Base-by-base conservation (phyloP, 805 yeast genomes). In the Wickerhamiella siamensis region DNA sequence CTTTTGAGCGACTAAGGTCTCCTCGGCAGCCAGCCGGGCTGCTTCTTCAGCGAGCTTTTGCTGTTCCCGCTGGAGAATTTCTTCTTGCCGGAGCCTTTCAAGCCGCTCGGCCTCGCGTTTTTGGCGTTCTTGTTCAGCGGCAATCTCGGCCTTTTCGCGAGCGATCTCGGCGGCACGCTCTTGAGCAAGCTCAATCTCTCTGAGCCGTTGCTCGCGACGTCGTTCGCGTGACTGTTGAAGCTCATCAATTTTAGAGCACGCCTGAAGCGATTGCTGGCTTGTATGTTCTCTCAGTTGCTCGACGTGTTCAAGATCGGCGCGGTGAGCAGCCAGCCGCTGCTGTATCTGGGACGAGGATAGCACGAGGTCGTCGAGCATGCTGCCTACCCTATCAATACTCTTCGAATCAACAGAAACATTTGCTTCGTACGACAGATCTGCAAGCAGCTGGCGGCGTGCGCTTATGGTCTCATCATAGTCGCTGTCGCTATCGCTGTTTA, bases 31-130 rank as follows among this genome's bases (percentile, higher is more conserved):
- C 20, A 39, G 33, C 12, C 18, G 24, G 42, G 36, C 24, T 22
- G 39, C 37, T n/a, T 36, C 32, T 10, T 20, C 33, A 14, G 33
- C 48, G 16, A 17, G 22, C 37, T 31, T 38, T 32, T 36, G 19
- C 39, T 21, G 20, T 26, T 27, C 41, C 14, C 68, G 71, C 46
- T 31, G 18, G 20, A 18, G 35, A n/a, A 4, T 10, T 3, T 20
- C 36, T 2, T 16, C 33, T 19, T 31, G 31, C 8, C 14, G 31
- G 26, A 31, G 42, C 12, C 10, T 22, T 21, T 24, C 44, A 2
- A 22, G 39, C 31, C 10, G 20, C 42, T 43, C 41, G 16, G 3
- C 10, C 22, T 24, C 29, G 22, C 12, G 33, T 6, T 32, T 27
- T 39, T 16, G 29, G 24, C 31, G 22, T 6, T 8, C 27, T 4